Evolutionary conservation across 352 stramenopile species (phyloP).

Genomic region (Pythium rhizo-oryzae): DNA sequence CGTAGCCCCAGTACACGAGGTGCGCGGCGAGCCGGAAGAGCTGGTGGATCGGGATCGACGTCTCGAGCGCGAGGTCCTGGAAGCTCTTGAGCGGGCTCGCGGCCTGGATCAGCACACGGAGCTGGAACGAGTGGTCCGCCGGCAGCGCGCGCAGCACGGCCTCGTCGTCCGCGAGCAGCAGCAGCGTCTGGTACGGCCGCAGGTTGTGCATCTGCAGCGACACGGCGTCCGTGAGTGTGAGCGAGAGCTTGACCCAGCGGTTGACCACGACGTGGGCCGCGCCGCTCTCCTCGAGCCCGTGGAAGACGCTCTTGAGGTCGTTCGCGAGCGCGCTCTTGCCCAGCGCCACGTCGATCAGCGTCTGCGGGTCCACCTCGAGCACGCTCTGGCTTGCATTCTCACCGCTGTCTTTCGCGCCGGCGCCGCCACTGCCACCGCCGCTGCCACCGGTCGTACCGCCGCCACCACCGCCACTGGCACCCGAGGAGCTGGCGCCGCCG

Average conservation of each 20-base stretch:
- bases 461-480: conserved; percentile 32
- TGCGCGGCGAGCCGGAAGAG: conserved; percentile 83
- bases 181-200: conserved; percentile 83
- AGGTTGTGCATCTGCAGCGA: conserved; percentile 61
- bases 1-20: conserved; percentile 85
- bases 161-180: conserved; percentile 71
- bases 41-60: conserved; percentile 76
- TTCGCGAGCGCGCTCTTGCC: conserved; percentile 80
- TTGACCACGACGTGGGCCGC: conserved; percentile 83
- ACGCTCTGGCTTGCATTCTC: conserved; percentile 29
- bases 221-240: conserved; percentile 75
- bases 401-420: conserved; percentile 27
- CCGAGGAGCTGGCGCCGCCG: background rate
- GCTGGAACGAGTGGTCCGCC: conserved; percentile 77
- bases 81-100: conserved; percentile 88
- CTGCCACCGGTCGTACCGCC: conserved; percentile 12
- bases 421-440: conserved; percentile 22
- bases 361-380: conserved; percentile 74
- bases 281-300: conserved; percentile 76
- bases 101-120: conserved; percentile 65
- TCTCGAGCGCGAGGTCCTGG: conserved; percentile 81
- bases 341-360: conserved; percentile 81
- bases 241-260: conserved; percentile 85
- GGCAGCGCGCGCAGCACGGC: conserved; percentile 66
- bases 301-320: conserved; percentile 85